These are phyloP conservation scores for Elaeis guineensis DNA, from an alignment of 176 grass and related monocot species.

Conservation along the genomic window DNA sequence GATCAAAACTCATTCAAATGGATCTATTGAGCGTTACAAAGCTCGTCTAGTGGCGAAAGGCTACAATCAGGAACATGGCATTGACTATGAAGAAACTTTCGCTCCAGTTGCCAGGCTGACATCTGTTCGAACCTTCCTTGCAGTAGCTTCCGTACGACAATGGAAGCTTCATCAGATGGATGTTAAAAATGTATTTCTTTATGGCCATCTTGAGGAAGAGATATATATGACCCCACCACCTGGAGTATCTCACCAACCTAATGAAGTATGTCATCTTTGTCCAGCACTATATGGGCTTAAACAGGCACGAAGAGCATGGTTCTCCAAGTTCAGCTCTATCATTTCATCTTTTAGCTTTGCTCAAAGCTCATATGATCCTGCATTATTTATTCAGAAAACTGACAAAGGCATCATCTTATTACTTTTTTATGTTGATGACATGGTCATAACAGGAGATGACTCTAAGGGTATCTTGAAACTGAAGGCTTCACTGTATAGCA, in stretches of 20 bases:
- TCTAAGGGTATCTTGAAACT: neutral
- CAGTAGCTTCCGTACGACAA: too few relatives aligned
- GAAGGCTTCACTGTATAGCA: neutral
- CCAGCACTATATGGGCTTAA: neutral
- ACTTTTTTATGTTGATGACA: neutral
- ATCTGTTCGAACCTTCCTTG: neutral
- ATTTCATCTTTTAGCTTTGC: neutral
- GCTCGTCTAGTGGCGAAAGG: neutral
- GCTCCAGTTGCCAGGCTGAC: neutral
- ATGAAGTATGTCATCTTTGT: neutral
- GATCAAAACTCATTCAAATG: neutral
- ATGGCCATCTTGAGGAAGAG: neutral
- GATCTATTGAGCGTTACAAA: neutral
- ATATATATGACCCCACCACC: neutral
- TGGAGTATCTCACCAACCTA: too few relatives aligned
- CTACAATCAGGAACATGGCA: neutral
- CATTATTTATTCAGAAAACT: neutral
- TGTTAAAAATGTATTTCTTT: neutral
- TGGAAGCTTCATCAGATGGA: neutral
- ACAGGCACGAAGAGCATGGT: neutral
- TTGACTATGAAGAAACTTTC: neutral
- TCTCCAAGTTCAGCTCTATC: neutral
- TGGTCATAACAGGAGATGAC: neutral
- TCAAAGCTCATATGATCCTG: neutral
- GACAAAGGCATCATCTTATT: neutral